phyloP scores from a whole-genome alignment of 1,139 yeast genomes.

The Meyerozyma athensensis region DNA sequence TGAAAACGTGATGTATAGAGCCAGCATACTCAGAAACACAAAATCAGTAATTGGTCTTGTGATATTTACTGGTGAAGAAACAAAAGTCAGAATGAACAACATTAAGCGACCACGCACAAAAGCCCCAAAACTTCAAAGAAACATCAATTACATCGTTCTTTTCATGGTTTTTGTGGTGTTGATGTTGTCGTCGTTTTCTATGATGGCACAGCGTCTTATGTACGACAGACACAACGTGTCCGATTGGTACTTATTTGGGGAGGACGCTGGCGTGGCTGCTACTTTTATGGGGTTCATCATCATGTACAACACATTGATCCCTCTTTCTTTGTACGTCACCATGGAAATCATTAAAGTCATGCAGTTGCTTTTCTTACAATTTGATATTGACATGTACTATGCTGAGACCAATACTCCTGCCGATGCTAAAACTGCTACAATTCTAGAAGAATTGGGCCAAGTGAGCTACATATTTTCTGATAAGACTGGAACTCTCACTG shows the following conservation, averaged over 20 bases:
- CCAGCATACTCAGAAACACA: slow-evolving; percentile 84
- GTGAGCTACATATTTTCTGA: slow-evolving; percentile 93
- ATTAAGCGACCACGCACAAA: slow-evolving; percentile 84
- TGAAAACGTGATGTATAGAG: slow-evolving; percentile 81
- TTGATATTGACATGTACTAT: slow-evolving; percentile 94
- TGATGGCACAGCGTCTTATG: slow-evolving; percentile 67
- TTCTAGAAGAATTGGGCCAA: slow-evolving; percentile 94
- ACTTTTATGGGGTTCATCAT: slow-evolving; percentile 93
- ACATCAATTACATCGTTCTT: slow-evolving; percentile 76
- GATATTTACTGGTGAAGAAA: slow-evolving; percentile 90
- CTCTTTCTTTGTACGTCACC: slow-evolving; percentile 89
- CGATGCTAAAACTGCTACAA: slow-evolving; percentile 92
- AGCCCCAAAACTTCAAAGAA: slow-evolving; percentile 84
- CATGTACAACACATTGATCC: slow-evolving; percentile 95
- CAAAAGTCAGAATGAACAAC: slow-evolving; percentile 94
- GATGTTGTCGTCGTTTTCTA: slow-evolving; percentile 69
- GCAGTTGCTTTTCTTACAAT: slow-evolving; percentile 76
- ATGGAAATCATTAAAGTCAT: slow-evolving; percentile 92
- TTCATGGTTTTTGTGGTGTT: slow-evolving; percentile 86
- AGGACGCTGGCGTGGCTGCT: slow-evolving; percentile 85
- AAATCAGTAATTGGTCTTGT: slow-evolving; percentile 70
- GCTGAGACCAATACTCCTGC: slow-evolving; percentile 82
- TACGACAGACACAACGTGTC: slow-evolving; percentile 38
- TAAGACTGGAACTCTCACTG: slow-evolving; percentile 95
- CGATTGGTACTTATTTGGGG: slow-evolving; percentile 71